Evolutionary conservation across 139 green algal genomes (phyloP).

Genomic region (Closterium sp.): DNA sequence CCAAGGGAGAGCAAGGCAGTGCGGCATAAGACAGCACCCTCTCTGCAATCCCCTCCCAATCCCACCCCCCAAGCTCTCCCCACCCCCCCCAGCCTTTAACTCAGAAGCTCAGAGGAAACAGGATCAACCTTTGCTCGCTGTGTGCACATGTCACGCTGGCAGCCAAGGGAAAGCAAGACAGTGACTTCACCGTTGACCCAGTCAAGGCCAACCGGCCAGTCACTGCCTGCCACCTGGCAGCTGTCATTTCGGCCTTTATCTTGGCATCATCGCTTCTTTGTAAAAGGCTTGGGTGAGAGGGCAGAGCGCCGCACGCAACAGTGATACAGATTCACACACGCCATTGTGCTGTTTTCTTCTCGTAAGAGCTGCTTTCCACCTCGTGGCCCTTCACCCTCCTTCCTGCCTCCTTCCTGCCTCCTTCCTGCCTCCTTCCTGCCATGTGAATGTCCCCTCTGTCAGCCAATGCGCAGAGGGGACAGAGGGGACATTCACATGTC

Average conservation of each 20-base stretch:
- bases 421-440: too few relatives aligned
- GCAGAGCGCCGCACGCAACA: too few relatives aligned
- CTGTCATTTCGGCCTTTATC: background rate
- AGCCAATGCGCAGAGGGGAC: too few relatives aligned
- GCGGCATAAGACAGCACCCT: too few relatives aligned
- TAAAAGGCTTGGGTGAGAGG: background rate
- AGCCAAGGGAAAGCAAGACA: background rate
- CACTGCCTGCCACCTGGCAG: conserved; percentile 1
- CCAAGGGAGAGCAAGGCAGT: background rate
- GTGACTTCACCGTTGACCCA: background rate
- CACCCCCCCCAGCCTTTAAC: background rate
- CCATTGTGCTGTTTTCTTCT: too few relatives aligned
- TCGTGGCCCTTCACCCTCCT: too few relatives aligned
- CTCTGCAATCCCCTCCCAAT: background rate
- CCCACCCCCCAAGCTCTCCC: too few relatives aligned
- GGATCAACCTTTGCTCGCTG: background rate
- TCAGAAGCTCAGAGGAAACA: background rate
- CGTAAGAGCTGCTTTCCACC: too few relatives aligned
- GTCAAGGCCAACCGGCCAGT: background rate
- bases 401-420: too few relatives aligned
- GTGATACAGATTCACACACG: too few relatives aligned
- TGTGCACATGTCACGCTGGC: background rate
- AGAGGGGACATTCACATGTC: too few relatives aligned
- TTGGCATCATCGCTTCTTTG: background rate
- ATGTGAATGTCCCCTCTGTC: too few relatives aligned